A percentile compares a stretch with the other conserved stretches of the same genome.
Conservation (phyloP, 768 basidiomycete species). For the Suillus subluteus region DNA sequence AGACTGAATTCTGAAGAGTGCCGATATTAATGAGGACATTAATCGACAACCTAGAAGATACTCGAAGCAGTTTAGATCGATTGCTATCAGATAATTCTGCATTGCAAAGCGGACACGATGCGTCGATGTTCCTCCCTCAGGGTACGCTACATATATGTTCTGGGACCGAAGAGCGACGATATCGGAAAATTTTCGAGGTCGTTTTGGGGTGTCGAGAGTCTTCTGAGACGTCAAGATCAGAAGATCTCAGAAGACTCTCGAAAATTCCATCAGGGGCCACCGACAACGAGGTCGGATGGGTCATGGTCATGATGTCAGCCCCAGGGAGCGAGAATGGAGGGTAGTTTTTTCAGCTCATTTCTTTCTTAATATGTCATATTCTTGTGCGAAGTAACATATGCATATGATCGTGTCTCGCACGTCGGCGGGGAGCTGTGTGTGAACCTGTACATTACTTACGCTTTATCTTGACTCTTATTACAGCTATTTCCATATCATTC, state of each 20-base stretch:
- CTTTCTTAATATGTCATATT: conserved; percentile 49
- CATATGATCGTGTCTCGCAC: neutral
- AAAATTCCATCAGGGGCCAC: neutral
- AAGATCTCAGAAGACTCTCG: neutral
- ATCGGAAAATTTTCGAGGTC: neutral
- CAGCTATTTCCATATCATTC: too few species aligned
- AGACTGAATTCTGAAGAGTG: neutral
- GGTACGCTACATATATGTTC: neutral
- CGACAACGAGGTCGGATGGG: neutral
- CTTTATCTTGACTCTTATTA: too few species aligned
- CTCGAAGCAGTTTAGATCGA: neutral
- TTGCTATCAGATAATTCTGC: neutral
- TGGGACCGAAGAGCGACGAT: neutral
- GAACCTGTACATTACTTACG: too few species aligned
- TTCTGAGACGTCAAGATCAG: neutral
- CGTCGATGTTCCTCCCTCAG: neutral
- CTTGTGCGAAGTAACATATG: neutral
- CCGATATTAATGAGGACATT: neutral
- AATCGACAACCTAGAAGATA: neutral
- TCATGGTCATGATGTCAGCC: neutral
- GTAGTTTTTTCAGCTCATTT: neutral
- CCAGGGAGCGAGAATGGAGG: neutral
- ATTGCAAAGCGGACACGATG: neutral
- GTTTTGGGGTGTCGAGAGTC: neutral
- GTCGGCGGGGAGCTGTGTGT: too few species aligned